Conservation (phyloP, 2,329 filamentous ascomycete genomes). For the Aspergillus latus region DNA sequence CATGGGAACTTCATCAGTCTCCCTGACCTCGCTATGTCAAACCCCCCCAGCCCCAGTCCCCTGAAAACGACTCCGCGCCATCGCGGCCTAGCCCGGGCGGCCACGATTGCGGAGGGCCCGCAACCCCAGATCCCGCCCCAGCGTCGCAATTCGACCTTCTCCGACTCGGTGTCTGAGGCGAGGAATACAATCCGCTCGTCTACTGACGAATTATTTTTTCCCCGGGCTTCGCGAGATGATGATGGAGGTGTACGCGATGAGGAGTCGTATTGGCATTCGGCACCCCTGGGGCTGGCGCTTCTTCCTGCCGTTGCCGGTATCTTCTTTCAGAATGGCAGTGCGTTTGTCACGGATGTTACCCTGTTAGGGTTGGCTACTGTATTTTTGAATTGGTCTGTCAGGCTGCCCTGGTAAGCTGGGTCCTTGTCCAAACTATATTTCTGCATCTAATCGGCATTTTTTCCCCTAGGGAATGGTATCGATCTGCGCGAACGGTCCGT, state of each 20-base stretch:
- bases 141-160: slow-evolving; percentile 74
- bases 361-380: slow-evolving; percentile 76
- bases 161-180: slow-evolving; percentile 70
- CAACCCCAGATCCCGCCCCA: slow-evolving; percentile 39
- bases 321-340: slow-evolving; percentile 79
- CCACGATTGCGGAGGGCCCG: slow-evolving; percentile 38
- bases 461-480: slow-evolving; percentile 66
- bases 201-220: slow-evolving; percentile 67
- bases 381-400: slow-evolving; percentile 90
- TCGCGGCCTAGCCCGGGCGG: slow-evolving; percentile 35
- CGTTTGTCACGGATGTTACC: slow-evolving; percentile 80
- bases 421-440: slow-evolving; percentile 8
- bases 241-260: slow-evolving; percentile 47
- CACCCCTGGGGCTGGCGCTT: slow-evolving; percentile 80
- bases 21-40: neutral
- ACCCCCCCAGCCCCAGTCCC: slow-evolving; percentile 6
- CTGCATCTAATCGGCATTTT: slow-evolving; percentile 8
- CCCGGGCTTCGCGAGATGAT: slow-evolving; percentile 47
- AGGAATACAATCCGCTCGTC: slow-evolving; percentile 63
- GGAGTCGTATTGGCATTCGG: slow-evolving; percentile 70
- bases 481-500: slow-evolving; percentile 65
- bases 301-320: slow-evolving; percentile 82
- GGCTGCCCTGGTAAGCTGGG: slow-evolving; percentile 73
- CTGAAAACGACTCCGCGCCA: slow-evolving; percentile 33
- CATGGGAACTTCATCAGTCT: neutral